These are phyloP conservation scores for Umbelopsis sp. DNA, from an alignment of 192 early-diverging fungal genomes.

Conservation along the genomic window DNA sequence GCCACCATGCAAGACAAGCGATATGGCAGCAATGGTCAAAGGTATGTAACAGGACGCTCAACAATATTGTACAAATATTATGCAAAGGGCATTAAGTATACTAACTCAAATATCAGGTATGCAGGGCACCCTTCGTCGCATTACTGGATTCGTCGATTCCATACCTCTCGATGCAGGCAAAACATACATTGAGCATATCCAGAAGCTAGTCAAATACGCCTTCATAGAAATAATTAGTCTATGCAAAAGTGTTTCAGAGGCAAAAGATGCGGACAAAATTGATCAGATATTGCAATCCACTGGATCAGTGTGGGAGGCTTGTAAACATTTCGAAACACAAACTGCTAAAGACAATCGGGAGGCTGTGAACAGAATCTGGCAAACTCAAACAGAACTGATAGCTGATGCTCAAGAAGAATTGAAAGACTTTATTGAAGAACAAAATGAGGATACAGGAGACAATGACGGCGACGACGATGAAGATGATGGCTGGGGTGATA, in stretches of 20 bases:
- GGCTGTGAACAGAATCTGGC: slow-evolving; percentile 28
- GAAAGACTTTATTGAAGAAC: slow-evolving; percentile 24
- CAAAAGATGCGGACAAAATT: slow-evolving; percentile 20
- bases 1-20: slow-evolving; percentile 32
- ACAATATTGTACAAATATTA: not conserved
- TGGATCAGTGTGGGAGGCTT: slow-evolving; percentile 35
- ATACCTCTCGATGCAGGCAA: slow-evolving; percentile 20
- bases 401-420: slow-evolving; percentile 33
- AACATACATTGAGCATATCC: slow-evolving; percentile 8
- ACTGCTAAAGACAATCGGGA: slow-evolving; percentile 26
- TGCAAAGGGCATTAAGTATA: not conserved
- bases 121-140: slow-evolving; percentile 28
- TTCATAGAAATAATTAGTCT: slow-evolving; percentile 25
- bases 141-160: slow-evolving; percentile 34
- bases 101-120: slow-evolving; percentile 12
- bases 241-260: slow-evolving; percentile 23
- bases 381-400: slow-evolving; percentile 15
- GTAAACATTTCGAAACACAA: slow-evolving; percentile 5
- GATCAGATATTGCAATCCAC: slow-evolving; percentile 33
- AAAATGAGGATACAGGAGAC: not conserved
- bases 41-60: slow-evolving; percentile 8
- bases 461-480: slow-evolving; percentile 24
- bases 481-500: slow-evolving; percentile 28
- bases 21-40: slow-evolving; percentile 30
- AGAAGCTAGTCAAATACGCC: not conserved